phyloP scores from a whole-genome alignment of 305 asterid species.

The Fraxinus dipetala region DNA sequence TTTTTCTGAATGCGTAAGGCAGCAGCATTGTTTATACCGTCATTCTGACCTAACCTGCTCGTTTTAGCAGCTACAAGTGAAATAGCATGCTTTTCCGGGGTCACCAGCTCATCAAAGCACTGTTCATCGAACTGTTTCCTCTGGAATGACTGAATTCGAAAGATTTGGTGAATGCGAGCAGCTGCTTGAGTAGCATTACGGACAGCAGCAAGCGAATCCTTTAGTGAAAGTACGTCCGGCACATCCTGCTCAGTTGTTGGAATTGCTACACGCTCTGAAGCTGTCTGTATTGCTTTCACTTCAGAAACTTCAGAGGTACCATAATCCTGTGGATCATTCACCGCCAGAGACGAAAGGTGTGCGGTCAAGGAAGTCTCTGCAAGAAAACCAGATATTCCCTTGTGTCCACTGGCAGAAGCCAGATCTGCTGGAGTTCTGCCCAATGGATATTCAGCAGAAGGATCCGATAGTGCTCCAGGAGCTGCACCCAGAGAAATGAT shows the following conservation, averaged over 20 bases:
- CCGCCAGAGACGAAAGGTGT: slow-evolving; percentile 56
- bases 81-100: slow-evolving; percentile 52
- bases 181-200: slow-evolving; percentile 93
- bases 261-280: slow-evolving; percentile 65
- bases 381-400: slow-evolving; percentile 93
- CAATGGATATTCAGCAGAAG: slow-evolving; percentile 61
- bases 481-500: slow-evolving; percentile 81
- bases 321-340: slow-evolving; percentile 50
- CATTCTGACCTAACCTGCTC: slow-evolving; percentile 49
- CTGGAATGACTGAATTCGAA: slow-evolving; percentile 81
- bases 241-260: slow-evolving; percentile 59
- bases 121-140: slow-evolving; percentile 61
- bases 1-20: slow-evolving; percentile 82
- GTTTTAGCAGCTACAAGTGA: slow-evolving; percentile 55
- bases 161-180: slow-evolving; percentile 87
- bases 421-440: slow-evolving; percentile 86
- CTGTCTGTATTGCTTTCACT: slow-evolving; percentile 45
- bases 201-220: slow-evolving; percentile 93
- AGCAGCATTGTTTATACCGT: slow-evolving; percentile 59
- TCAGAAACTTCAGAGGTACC: slow-evolving; percentile 37
- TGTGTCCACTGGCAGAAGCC: slow-evolving; percentile 85
- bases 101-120: slow-evolving; percentile 36
- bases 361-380: slow-evolving; percentile 72
- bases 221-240: slow-evolving; percentile 59
- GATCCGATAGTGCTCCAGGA: slow-evolving; percentile 76